phyloP scores from a whole-genome alignment of 2,329 filamentous ascomycete genomes.

The Dactylellina parvicollis region DNA sequence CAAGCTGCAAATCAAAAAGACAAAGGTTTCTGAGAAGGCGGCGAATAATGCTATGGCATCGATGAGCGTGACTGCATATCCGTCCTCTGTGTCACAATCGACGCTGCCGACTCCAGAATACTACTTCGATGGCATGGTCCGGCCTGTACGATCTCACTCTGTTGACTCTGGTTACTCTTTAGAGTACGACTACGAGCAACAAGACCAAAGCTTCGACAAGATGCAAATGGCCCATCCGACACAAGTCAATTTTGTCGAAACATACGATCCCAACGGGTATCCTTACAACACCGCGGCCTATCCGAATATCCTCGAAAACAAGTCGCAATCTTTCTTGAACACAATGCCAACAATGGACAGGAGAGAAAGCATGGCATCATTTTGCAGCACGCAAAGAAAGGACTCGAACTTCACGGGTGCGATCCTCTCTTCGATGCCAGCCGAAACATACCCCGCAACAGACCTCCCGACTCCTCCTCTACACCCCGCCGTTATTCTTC shows the following conservation, averaged over 20 bases:
- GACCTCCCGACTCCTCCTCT: conserved; percentile 49
- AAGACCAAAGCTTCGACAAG: conserved; percentile 51
- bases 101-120: conserved; percentile 78
- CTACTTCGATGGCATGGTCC: conserved; percentile 71
- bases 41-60: conserved; percentile 54
- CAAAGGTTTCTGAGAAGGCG: conserved; percentile 88
- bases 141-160: conserved; percentile 62
- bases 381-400: conserved; percentile 41
- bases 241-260: conserved; percentile 52
- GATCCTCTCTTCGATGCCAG: conserved; percentile 52
- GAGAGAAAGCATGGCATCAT: conserved; percentile 51
- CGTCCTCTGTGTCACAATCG: conserved; percentile 54
- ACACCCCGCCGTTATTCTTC: conserved; percentile 47
- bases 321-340: conserved; percentile 51
- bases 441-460: conserved; percentile 47
- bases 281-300: conserved; percentile 62
- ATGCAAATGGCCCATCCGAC: conserved; percentile 53
- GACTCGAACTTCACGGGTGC: conserved; percentile 33
- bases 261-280: conserved; percentile 46
- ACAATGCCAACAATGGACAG: conserved; percentile 47
- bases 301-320: conserved; percentile 52
- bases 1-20: conserved; percentile 97
- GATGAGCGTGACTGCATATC: conserved; percentile 55
- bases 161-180: conserved; percentile 62
- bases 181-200: conserved; percentile 55